Evolutionary conservation across 2,329 filamentous ascomycete genomes (phyloP), one percentile per base, ranked within the genome.

Genomic region (Thermothelomyces thermophilus): DNA sequence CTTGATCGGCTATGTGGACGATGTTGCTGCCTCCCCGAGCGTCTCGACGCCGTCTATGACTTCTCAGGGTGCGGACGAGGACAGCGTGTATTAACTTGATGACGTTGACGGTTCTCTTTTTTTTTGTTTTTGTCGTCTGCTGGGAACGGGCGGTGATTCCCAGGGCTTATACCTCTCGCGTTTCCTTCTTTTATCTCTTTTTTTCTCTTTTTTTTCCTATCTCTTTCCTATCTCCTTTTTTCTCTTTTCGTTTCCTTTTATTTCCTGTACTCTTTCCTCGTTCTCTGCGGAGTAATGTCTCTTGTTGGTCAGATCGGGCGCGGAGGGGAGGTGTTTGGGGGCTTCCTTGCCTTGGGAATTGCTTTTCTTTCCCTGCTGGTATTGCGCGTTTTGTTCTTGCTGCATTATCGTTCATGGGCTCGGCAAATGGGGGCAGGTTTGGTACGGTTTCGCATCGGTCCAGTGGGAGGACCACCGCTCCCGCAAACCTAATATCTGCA

Each of bases 1-100:
- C 58, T 83, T 98, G 30, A 82, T 91, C 58, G 90, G 91, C 68
- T 97, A 95, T 64, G 90, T 96, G 66, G 91, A 96, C 66, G 86
- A 90, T 61, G 74, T 80, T 60, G 81, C 84, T 67, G 80, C 75
- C 60, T 83, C 81, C 59, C 82, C 80, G n/a, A 82, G 80, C 60
- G 80, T 81, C 44, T 84, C 82, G 42, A 84, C 82, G 51, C 82
- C 82, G 48, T 85, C 82, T 54, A 86, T 86, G 80, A 84, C 77
- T 48, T 86, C 83, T 42, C 83, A 85, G 63, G 83, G 82, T 49
- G 80, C 77, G 41, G 83, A 86, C 62, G 82, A 86, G 70, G 81
- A 84, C 63, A 84, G 82, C 73, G 79, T 84, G 72, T 85, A 84
- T 65, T 84, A 79, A 79, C 67, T 57, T 63, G 60, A 66, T 69